Evolutionary conservation across 1,139 yeast species (phyloP), one percentile per base, ranked within the genome.

Genomic region (Kurtzmaniella quercitrusa): DNA sequence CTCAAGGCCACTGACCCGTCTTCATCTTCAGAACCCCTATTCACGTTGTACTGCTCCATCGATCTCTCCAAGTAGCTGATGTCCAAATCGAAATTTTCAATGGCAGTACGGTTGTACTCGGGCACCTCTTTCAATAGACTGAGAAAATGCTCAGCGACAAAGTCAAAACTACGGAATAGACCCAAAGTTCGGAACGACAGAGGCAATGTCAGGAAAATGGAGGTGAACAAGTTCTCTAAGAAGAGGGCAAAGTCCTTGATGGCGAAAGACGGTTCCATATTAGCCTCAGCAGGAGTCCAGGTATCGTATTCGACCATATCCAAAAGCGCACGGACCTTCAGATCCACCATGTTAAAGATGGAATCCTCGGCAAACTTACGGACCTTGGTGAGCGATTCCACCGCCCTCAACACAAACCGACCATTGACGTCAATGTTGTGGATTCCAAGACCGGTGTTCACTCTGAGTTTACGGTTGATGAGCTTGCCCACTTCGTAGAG

Each of bases 291-390:
- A 6, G 80, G 77, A 3, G 83, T 64, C 57, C 76, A 73, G 85
- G 96, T 91, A 54, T 88, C 88, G 61, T 90, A 86, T 50, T 88
- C 95, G 12, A 89, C 87, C 66, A 87, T 78, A 47, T 87, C 97
- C 55, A 93, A 70, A 50, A 91, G 79, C 59, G 85, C 94, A 46
- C 80, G 79, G 37, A 93, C 82, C 54, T 87, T 86, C 36, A 77
- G 75, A 59, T 90, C 96, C 48, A 86, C 87, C 76, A 85, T 75
- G 46, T 81, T 80, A 60, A 90, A 90, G 49, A 93, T 77, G 39
- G 89, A 82, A 33, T 80, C 81, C 62, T 93, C 98, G 0, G 97
- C 91, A 48, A 72, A 70, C 55, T 83, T 82, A 48, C 90, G 76
- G 9, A 90, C 81, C 31, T 70, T 68, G 16, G 75, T 73, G 54